Percentiles rank a stretch among this genome's conserved stretches.
Conservation (phyloP, 495 filamentous ascomycete species). For the Daldinia vernicosa region DNA sequence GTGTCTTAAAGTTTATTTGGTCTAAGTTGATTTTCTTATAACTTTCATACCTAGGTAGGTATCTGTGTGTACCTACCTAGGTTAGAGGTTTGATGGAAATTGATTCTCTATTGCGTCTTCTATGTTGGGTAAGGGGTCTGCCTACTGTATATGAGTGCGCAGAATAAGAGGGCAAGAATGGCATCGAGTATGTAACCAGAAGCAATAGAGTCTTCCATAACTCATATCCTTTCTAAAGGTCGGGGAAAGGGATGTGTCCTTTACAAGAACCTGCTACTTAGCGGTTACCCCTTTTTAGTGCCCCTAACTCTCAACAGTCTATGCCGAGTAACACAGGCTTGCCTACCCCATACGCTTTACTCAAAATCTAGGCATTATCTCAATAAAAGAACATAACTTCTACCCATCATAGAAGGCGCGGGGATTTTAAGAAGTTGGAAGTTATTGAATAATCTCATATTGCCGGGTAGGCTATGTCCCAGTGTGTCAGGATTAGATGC, state of each 20-base stretch:
- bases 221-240: background rate
- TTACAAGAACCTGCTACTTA: background rate
- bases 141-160: background rate
- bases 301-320: background rate
- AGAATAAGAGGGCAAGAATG: background rate
- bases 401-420: no score
- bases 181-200: background rate
- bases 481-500: no score
- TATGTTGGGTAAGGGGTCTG: background rate
- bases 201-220: background rate
- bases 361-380: background rate
- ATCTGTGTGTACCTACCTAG: background rate
- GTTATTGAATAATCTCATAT: no score
- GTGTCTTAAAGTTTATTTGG: background rate
- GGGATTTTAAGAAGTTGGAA: no score
- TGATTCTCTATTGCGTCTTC: background rate
- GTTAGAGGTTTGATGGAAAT: background rate
- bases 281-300: background rate
- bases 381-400: background rate
- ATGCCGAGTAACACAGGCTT: background rate
- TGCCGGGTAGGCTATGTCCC: no score
- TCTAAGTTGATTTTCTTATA: background rate
- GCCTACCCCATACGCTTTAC: background rate
- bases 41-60: background rate
- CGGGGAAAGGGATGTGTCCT: no score